These are phyloP conservation scores for Lindgomyces ingoldianus DNA, from an alignment of 495 filamentous ascomycete genomes.

Conservation along the genomic window DNA sequence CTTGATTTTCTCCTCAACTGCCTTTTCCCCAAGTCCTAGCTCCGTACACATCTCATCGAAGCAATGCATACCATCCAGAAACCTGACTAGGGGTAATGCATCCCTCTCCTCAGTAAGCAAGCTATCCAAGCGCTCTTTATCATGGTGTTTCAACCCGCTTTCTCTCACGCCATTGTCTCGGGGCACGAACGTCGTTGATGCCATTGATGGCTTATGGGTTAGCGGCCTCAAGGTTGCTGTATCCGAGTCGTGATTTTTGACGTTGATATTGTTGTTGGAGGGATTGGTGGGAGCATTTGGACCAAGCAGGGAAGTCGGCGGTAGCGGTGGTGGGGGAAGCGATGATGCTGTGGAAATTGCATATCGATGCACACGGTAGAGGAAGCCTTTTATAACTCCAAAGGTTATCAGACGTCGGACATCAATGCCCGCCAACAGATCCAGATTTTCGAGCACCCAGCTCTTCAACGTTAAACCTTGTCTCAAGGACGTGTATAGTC, in stretches of 20 bases:
- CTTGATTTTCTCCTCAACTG: conserved; percentile 49
- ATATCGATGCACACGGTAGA: conserved; percentile 95
- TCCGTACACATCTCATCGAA: conserved; percentile 93
- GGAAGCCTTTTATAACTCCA: conserved; percentile 88
- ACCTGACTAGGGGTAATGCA: conserved; percentile 56
- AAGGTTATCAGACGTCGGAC: conserved; percentile 90
- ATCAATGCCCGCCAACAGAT: conserved; percentile 71
- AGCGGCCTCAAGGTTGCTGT: background rate
- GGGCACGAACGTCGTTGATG: background rate
- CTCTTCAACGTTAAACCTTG: conserved; percentile 77
- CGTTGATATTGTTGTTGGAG: background rate
- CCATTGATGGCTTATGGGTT: conserved; percentile 16
- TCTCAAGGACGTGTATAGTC: conserved; percentile 75
- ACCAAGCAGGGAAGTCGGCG: conserved; percentile 1
- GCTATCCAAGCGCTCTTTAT: conserved; percentile 12
- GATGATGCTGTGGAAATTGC: conserved; percentile 56
- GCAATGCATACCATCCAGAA: conserved; percentile 77
- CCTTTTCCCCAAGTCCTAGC: conserved; percentile 59
- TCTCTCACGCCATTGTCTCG: background rate
- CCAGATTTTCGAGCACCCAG: conserved; percentile 74
- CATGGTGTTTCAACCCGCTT: background rate
- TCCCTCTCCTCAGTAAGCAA: conserved; percentile 12
- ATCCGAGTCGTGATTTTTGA: background rate
- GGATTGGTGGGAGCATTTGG: background rate
- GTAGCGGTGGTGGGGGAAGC: background rate